These are phyloP conservation scores for Ogataea nakhonphanomensis DNA, from an alignment of 805 yeast species.

Conservation along the genomic window DNA sequence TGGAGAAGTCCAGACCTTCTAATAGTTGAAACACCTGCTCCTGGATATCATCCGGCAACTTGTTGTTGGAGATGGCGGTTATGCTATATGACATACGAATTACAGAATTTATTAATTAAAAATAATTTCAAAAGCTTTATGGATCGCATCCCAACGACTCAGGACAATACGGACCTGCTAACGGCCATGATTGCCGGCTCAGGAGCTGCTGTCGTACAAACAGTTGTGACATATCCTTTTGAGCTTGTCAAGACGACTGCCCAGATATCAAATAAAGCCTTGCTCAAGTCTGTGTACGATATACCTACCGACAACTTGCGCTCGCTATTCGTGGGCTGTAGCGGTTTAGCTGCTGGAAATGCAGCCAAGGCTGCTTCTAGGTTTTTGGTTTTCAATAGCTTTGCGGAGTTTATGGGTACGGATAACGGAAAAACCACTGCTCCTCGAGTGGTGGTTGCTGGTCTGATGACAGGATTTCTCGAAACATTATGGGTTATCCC, in stretches of 20 bases:
- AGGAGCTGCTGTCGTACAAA: slow-evolving; percentile 59
- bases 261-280: slow-evolving; percentile 49
- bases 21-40: not conserved
- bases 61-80: slow-evolving; percentile 30
- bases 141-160: slow-evolving; percentile 18
- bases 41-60: slow-evolving; percentile 2
- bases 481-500: slow-evolving; percentile 87
- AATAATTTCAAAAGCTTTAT: slow-evolving; percentile 7
- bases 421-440: slow-evolving; percentile 63
- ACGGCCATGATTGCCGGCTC: slow-evolving; percentile 60
- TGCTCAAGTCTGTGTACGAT: slow-evolving; percentile 32
- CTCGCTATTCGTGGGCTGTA: slow-evolving; percentile 55
- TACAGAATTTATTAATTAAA: not conserved
- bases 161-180: slow-evolving; percentile 40
- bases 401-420: slow-evolving; percentile 63
- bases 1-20: not conserved
- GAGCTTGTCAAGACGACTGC: slow-evolving; percentile 65
- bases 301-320: slow-evolving; percentile 32
- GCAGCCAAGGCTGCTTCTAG: slow-evolving; percentile 71
- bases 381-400: slow-evolving; percentile 70
- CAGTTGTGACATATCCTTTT: slow-evolving; percentile 66
- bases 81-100: slow-evolving; percentile 25
- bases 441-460: slow-evolving; percentile 80
- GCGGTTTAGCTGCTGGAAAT: slow-evolving; percentile 73
- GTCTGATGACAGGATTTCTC: slow-evolving; percentile 73